Conservation (phyloP, 1,139 yeast species). For the Blastobotrys indianensis region DNA sequence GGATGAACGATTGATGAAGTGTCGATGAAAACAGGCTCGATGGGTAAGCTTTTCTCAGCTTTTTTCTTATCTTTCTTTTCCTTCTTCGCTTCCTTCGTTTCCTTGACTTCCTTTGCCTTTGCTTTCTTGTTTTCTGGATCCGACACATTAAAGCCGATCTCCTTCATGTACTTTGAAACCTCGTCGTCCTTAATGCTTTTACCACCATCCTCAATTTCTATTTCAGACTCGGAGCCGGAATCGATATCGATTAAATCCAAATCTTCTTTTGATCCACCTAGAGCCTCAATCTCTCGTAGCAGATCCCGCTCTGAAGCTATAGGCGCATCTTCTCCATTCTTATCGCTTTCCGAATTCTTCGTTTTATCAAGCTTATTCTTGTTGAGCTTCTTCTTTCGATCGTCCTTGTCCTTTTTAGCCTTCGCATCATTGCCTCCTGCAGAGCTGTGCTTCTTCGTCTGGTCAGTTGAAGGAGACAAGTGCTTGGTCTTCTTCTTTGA, state of each 20-base stretch:
- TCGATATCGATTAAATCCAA: conserved; percentile 46
- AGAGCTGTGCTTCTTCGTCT: conserved; percentile 14
- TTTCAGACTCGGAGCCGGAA: conserved; percentile 45
- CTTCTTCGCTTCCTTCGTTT: conserved; percentile 22
- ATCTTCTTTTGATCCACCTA: conserved; percentile 69
- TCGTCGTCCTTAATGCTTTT: conserved; percentile 36
- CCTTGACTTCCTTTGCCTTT: conserved; percentile 18
- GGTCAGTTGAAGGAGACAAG: too few relatives aligned
- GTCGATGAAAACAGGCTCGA: conserved; percentile 1
- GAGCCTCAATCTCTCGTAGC: conserved; percentile 31
- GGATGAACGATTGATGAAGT: conserved; percentile 15
- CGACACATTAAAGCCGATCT: conserved; percentile 51
- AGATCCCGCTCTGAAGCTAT: conserved; percentile 13
- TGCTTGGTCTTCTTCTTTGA: conserved; percentile 23
- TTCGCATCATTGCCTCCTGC: conserved; percentile 9
- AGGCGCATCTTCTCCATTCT: conserved; percentile 3
- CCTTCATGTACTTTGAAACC: conserved; percentile 58
- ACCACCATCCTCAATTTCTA: conserved; percentile 29
- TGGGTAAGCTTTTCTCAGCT: conserved; percentile 18
- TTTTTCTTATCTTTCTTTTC: conserved; percentile 24
- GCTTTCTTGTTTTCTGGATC: conserved; percentile 27
- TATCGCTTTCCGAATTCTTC: conserved; percentile 1
- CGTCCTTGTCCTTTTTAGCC: conserved; percentile 11
- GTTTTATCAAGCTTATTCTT: conserved; percentile 14
- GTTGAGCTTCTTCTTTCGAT: conserved; percentile 17